These are phyloP conservation scores for Lactarius tabidus DNA, from an alignment of 768 basidiomycete species.

Conservation along the genomic window DNA sequence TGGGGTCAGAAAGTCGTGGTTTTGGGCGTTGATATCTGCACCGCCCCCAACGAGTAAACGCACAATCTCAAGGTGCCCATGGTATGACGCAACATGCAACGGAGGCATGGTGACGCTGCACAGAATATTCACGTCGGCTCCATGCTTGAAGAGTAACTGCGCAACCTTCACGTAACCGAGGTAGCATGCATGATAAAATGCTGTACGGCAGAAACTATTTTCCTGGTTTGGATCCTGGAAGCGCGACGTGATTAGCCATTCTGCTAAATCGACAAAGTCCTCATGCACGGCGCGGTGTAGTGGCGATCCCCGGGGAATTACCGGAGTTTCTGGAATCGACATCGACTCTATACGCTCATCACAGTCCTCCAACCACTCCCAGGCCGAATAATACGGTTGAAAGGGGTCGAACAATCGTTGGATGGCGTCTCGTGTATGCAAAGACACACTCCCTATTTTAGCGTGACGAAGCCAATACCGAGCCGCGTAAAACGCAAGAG, in stretches of 20 bases:
- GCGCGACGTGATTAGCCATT: not conserved
- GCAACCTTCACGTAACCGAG: not conserved
- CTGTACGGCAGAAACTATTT: no score
- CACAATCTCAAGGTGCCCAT: not conserved
- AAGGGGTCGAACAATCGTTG: not conserved
- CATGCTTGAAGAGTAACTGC: not conserved
- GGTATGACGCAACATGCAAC: not conserved
- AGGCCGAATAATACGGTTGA: not conserved
- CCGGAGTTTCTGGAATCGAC: not conserved
- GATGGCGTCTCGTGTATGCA: not conserved
- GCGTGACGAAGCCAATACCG: not conserved
- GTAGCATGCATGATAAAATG: not conserved
- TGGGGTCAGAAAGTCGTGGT: not conserved
- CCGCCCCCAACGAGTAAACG: not conserved
- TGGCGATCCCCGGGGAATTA: not conserved
- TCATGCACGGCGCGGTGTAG: not conserved
- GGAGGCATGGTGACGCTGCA: not conserved
- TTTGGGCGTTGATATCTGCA: not conserved
- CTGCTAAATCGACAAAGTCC: not conserved
- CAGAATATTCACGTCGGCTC: not conserved
- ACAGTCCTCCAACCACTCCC: not conserved
- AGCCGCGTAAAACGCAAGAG: conserved; percentile 5
- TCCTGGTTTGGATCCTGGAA: not conserved
- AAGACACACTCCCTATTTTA: not conserved
- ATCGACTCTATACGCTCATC: not conserved